Percentiles rank a stretch among this genome's conserved stretches.
Evolutionary conservation across 257 asterid species (phyloP).

Genomic region (Lycium ferocissimum): DNA sequence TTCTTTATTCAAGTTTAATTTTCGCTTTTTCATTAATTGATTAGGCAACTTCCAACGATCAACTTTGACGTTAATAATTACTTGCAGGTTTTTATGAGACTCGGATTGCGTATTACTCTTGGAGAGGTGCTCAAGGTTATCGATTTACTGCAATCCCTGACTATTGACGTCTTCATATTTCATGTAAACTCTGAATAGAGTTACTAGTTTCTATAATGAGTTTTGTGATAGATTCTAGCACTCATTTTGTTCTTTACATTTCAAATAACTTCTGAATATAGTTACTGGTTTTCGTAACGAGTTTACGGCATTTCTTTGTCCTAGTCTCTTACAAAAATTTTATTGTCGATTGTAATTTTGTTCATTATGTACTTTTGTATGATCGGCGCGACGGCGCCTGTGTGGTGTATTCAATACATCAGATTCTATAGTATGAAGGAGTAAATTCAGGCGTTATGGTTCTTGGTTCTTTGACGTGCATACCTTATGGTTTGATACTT

Average conservation of each 20-base stretch:
- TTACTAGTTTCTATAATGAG: constrained; percentile 18
- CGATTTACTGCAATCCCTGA: constrained; percentile 76
- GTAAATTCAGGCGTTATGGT: not conserved
- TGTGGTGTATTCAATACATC: not conserved
- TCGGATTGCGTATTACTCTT: constrained; percentile 84
- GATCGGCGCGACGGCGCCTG: not conserved
- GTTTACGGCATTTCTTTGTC: not conserved
- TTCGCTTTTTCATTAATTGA: not conserved
- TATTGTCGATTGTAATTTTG: accelerated
- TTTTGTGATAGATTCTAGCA: not conserved
- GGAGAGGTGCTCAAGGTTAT: constrained; percentile 65
- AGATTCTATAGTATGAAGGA: not conserved
- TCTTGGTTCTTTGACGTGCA: not conserved
- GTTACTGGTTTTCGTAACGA: not conserved
- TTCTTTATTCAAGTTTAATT: not conserved
- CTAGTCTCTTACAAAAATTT: not conserved
- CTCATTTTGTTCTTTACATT: not conserved
- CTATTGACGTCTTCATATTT: constrained; percentile 50
- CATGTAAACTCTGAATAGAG: not conserved
- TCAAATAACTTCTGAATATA: not conserved
- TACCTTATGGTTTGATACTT: not conserved
- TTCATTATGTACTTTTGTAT: not conserved
- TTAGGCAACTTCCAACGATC: not conserved
- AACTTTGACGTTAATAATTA: not conserved
- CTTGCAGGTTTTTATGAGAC: constrained; percentile 81